Conservation (phyloP, 2,329 filamentous ascomycete species). For the Aureobasidium sp. region DNA sequence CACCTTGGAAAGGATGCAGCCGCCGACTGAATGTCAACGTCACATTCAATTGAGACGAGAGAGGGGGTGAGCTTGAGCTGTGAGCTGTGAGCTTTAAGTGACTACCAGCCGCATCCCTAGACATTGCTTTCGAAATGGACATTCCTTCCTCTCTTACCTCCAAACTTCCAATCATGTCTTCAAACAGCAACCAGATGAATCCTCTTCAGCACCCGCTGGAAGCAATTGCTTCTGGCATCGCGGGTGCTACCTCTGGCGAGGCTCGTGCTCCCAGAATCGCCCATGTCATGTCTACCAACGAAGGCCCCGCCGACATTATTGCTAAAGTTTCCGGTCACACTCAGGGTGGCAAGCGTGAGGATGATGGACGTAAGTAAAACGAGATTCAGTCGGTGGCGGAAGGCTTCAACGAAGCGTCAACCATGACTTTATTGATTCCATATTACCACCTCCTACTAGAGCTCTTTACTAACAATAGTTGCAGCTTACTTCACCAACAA, state of each 20-base stretch:
- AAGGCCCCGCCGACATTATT: constrained; percentile 58
- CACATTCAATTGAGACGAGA: neutral
- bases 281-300: constrained; percentile 54
- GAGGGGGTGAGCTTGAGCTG: constrained; percentile 6
- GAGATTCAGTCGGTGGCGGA: neutral
- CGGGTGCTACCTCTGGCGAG: constrained; percentile 41
- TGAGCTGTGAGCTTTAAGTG: constrained; percentile 4
- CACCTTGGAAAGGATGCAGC: neutral
- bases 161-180: constrained; percentile 19
- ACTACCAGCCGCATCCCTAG: neutral
- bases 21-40: constrained; percentile 15
- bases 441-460: neutral
- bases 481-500: constrained; percentile 61
- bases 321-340: constrained; percentile 56
- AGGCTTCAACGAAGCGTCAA: neutral
- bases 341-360: constrained; percentile 51
- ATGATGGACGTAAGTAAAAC: constrained; percentile 42
- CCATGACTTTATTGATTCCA: neutral
- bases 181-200: constrained; percentile 38
- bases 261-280: constrained; percentile 39
- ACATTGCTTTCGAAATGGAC: constrained; percentile 20
- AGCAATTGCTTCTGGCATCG: constrained; percentile 47
- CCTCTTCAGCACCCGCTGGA: constrained; percentile 45
- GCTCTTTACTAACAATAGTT: neutral
- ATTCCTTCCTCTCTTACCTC: constrained; percentile 19